phyloP scores from a whole-genome alignment of 768 basidiomycete species.

The Leccinum uliginosum region DNA sequence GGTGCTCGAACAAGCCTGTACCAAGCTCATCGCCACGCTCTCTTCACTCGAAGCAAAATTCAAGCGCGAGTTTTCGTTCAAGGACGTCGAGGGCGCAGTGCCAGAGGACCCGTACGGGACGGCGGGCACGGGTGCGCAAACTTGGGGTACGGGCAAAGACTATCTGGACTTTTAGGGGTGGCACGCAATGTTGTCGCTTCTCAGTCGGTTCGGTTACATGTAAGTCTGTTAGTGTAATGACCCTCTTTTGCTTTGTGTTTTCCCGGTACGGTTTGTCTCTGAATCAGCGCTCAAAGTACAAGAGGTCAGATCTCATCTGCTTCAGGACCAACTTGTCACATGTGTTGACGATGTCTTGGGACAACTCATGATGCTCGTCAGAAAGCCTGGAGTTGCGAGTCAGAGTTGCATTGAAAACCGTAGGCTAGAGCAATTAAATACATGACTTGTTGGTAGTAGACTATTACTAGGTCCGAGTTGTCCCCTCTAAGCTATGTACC shows the following conservation, averaged over 20 bases:
- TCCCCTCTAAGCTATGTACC: background rate
- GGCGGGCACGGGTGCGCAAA: conserved; percentile 34
- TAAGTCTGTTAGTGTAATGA: background rate
- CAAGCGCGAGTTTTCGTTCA: conserved; percentile 78
- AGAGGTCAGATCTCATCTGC: background rate
- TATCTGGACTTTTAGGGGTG: conserved; percentile 49
- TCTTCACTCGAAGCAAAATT: conserved; percentile 69
- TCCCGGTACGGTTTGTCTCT: background rate
- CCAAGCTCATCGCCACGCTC: conserved; percentile 70
- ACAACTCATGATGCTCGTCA: background rate
- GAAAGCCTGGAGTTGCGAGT: background rate
- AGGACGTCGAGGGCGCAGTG: conserved; percentile 55
- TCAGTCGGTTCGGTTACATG: background rate
- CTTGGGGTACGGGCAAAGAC: conserved; percentile 47
- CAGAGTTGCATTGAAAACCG: too few species aligned
- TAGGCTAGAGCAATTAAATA: background rate
- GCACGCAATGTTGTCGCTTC: background rate
- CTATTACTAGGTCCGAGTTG: background rate
- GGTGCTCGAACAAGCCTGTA: conserved; percentile 80
- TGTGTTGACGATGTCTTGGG: too few species aligned
- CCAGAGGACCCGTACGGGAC: conserved; percentile 51
- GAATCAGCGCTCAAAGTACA: background rate
- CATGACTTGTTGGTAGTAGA: background rate
- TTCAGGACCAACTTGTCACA: background rate
- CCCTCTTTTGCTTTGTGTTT: too few species aligned